phyloP scores from a whole-genome alignment of 768 basidiomycete species.

The Russula sp. region DNA sequence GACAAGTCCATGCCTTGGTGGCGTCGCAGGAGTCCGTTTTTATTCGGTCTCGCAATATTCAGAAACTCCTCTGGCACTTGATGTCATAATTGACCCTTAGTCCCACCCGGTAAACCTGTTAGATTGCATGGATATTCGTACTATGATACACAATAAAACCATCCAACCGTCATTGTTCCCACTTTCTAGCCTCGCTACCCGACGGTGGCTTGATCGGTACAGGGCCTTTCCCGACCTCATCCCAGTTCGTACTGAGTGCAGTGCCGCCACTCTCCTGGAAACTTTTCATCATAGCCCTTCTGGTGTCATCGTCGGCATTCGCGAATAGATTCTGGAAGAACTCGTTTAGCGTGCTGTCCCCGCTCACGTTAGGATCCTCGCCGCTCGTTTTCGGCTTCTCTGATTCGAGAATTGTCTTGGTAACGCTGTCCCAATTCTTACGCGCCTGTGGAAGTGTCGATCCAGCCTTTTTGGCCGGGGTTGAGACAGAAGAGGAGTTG shows the following conservation, averaged over 20 bases:
- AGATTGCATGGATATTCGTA: neutral
- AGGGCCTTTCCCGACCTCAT: slow-evolving; percentile 64
- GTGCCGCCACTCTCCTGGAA: slow-evolving; percentile 94
- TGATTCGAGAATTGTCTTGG: slow-evolving; percentile 52
- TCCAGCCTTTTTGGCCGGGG: slow-evolving; percentile 28
- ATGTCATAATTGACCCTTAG: neutral
- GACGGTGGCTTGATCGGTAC: slow-evolving; percentile 79
- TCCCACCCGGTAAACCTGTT: neutral
- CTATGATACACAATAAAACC: slow-evolving; percentile 12
- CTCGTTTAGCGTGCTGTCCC: slow-evolving; percentile 76
- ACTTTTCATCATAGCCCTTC: slow-evolving; percentile 96
- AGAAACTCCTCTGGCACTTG: neutral
- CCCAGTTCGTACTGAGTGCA: slow-evolving; percentile 94
- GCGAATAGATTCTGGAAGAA: slow-evolving; percentile 91
- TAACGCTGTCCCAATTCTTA: slow-evolving; percentile 92
- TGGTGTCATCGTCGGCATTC: slow-evolving; percentile 88
- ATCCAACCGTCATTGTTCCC: slow-evolving; percentile 35
- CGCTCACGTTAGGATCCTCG: slow-evolving; percentile 86
- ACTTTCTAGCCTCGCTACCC: slow-evolving; percentile 81
- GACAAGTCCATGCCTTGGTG: neutral
- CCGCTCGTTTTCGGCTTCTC: slow-evolving; percentile 67
- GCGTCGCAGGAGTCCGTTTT: neutral
- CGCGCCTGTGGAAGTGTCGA: slow-evolving; percentile 38
- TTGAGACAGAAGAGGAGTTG: slow-evolving; percentile 25
- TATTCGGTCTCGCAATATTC: no score